Percentiles rank a stretch among this genome's conserved stretches.
These are phyloP conservation scores for Solanum okadae DNA, from an alignment of 257 asterid genomes.

Conservation along the genomic window DNA sequence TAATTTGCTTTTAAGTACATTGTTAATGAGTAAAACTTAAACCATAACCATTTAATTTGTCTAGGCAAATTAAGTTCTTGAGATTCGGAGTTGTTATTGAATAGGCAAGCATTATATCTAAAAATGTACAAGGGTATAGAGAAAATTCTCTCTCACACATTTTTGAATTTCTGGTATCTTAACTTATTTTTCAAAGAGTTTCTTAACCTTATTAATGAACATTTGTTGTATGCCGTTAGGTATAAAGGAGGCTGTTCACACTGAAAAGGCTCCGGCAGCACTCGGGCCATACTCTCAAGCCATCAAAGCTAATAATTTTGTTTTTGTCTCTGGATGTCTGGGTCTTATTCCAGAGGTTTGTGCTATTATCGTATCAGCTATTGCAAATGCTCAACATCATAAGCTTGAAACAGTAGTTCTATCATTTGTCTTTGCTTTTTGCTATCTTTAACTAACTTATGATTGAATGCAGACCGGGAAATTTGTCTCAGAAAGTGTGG, in stretches of 20 bases:
- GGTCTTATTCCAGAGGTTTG: slow-evolving; percentile 77
- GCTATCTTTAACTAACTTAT: not conserved
- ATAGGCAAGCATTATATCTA: not conserved
- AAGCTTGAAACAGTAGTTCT: not conserved
- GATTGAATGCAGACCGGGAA: slow-evolving; percentile 70
- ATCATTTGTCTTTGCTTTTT: not conserved
- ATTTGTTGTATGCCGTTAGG: not conserved
- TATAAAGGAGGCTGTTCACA: slow-evolving; percentile 64
- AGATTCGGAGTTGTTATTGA: not conserved
- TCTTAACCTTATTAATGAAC: not conserved
- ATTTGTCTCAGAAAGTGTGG: slow-evolving; percentile 78
- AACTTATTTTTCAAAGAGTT: not conserved
- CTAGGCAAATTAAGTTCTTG: not conserved
- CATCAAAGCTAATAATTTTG: slow-evolving; percentile 68
- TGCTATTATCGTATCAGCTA: not conserved
- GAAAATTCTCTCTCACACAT: not conserved
- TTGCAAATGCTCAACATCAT: not conserved
- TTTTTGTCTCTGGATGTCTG: slow-evolving; percentile 70
- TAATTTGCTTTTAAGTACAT: not conserved
- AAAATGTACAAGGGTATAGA: not conserved
- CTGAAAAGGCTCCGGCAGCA: slow-evolving; percentile 94
- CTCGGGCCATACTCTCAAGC: slow-evolving; percentile 97
- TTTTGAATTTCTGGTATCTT: not conserved
- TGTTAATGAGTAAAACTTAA: not conserved
- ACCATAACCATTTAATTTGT: not conserved